Base-by-base conservation (phyloP, 2,329 filamentous ascomycete genomes). In the Cercospora sp. region DNA sequence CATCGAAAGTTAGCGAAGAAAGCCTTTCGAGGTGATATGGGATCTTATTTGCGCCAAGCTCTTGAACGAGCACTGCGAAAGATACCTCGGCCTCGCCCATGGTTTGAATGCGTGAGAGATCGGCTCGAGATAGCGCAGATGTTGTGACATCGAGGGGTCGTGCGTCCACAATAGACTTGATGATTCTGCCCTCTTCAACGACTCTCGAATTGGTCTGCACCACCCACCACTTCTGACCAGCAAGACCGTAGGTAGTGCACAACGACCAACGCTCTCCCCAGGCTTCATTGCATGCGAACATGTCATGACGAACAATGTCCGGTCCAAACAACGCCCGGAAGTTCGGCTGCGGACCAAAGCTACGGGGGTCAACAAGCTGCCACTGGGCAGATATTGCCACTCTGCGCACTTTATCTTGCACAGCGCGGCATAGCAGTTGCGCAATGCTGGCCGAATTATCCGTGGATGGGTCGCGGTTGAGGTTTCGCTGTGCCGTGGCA, bases 141-240 rank as follows among this genome's bases (percentile, higher is more conserved):
- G 62, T 24, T 32, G 65, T 53, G 3, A 63, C 9, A 5, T 64
- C 18, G 5, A 77, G 60, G 3, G 51, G 53, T 28, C 68, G 66
- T 24, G 73, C 72, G n/a, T 63, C 64, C 24, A 43, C 62, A 34
- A 79, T 72, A 24, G 69, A 63, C 30, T 62, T 69, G 12, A 53
- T 53, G 12, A 63, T 30, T 21, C 55, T 40, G 8, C 61, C 58
- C 51, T 67, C 37, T 16, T 66, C 57, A 12, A 66, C 68, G 24
- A 61, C 49, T 8, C 61, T 62, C 24, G 66, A 85, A 81, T 81
- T 89, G 85, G 87, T 79, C 78, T 90, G 86, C 64, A 92, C 82
- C 68, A 94, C 82, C 88, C 90, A 94, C 91, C 92, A 97, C 69
- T 85, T 86, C 76, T 95, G 91, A 63, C 92, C 91, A 74, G 85